These are phyloP conservation scores for Eryngium alpinum DNA, from an alignment of 140 eudicot species.

Conservation along the genomic window DNA sequence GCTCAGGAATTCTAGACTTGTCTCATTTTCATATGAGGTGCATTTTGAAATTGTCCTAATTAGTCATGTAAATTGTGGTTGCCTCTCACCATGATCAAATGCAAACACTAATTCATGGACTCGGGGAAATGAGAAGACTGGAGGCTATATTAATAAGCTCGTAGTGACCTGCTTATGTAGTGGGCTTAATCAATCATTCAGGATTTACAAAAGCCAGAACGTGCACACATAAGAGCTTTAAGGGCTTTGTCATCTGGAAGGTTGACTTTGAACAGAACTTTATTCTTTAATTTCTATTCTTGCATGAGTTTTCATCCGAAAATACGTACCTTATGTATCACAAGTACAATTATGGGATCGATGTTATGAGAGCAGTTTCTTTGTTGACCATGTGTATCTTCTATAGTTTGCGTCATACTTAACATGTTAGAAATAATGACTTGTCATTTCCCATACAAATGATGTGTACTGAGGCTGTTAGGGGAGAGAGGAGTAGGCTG, in stretches of 20 bases:
- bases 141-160: conserved; percentile 86
- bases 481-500: too few species aligned
- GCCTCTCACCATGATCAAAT: conserved; percentile 18
- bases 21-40: conserved; percentile 93
- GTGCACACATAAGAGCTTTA: conserved; percentile 90
- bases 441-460: too few species aligned
- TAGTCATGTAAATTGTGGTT: neutral
- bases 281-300: neutral
- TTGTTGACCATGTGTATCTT: neutral
- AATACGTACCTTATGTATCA: neutral
- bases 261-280: conserved; percentile 31
- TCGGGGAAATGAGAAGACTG: conserved; percentile 80
- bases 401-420: neutral
- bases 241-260: conserved; percentile 98
- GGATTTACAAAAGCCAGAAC: conserved; percentile 94
- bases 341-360: neutral
- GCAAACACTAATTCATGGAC: conserved; percentile 20
- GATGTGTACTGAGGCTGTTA: too few species aligned
- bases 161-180: conserved; percentile 88
- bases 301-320: neutral
- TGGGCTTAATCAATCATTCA: conserved; percentile 85
- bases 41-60: neutral
- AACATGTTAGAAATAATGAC: neutral
- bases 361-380: neutral
- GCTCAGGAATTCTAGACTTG: conserved; percentile 97